A percentile compares a stretch with the other conserved stretches of the same genome.
Evolutionary conservation across 129 eudicot species (phyloP).

Genomic region (Apium graveolens): DNA sequence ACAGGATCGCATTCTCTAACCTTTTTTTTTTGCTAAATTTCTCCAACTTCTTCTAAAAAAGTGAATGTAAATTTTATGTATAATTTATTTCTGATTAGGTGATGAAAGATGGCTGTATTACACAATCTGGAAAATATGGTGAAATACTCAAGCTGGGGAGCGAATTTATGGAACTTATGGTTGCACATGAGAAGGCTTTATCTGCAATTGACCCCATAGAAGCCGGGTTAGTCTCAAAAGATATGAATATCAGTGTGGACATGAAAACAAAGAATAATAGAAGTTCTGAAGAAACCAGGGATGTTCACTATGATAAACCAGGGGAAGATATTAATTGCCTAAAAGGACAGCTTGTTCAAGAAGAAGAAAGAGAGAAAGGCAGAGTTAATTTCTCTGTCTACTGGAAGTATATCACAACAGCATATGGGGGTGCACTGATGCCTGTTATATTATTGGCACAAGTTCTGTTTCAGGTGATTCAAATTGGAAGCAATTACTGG

Average conservation of each 20-base stretch:
- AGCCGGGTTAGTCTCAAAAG: background rate
- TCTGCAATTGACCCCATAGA: conserved; percentile 40
- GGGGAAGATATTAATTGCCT: conserved; percentile 23
- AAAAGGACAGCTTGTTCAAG: conserved; percentile 60
- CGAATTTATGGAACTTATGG: conserved; percentile 71
- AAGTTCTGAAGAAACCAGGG: conserved; percentile 2
- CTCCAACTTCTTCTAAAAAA: background rate
- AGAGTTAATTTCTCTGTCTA: conserved; percentile 56
- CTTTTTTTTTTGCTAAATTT: too few relatives aligned
- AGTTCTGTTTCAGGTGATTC: conserved; percentile 46
- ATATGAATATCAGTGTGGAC: conserved; percentile 3
- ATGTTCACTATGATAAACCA: conserved; percentile 14
- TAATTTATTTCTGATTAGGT: conserved; percentile 34
- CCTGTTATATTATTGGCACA: conserved; percentile 65
- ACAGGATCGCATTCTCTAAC: background rate
- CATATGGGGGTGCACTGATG: conserved; percentile 69
- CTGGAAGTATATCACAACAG: conserved; percentile 68
- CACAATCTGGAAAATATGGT: conserved; percentile 74
- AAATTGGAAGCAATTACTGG: conserved; percentile 88
- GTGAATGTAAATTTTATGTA: background rate
- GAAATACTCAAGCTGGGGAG: conserved; percentile 57
- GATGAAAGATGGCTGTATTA: conserved; percentile 65
- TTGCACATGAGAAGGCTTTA: conserved; percentile 75
- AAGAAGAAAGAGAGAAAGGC: conserved; percentile 90
- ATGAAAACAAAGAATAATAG: background rate